A percentile compares a stretch with the other conserved stretches of the same genome.
phyloP scores from a whole-genome alignment of 352 stramenopile genomes.

The Globisporangium spiculum region DNA sequence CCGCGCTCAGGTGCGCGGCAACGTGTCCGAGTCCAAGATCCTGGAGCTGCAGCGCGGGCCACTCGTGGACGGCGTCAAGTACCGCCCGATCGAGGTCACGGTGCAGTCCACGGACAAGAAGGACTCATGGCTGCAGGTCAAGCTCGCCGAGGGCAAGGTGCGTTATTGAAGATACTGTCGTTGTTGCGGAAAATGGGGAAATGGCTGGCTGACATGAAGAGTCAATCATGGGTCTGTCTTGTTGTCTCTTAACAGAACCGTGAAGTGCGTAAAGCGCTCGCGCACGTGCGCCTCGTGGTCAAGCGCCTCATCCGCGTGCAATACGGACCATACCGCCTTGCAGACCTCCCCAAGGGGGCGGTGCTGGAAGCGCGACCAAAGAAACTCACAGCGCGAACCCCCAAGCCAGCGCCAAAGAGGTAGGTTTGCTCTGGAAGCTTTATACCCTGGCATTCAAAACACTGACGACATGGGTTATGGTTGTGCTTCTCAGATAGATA shows the following conservation, averaged over 20 bases:
- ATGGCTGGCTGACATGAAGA: not conserved
- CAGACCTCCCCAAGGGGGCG: conserved; percentile 64
- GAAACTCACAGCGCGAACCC: conserved; percentile 22
- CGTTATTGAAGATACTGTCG: not conserved
- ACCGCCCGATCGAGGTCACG: conserved; percentile 65
- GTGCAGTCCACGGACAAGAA: conserved; percentile 83
- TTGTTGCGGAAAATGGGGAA: not conserved
- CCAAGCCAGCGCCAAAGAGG: conserved; percentile 23
- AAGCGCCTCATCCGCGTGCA: conserved; percentile 87
- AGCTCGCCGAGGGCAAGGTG: conserved; percentile 86
- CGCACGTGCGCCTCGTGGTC: conserved; percentile 83
- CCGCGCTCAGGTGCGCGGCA: conserved; percentile 79
- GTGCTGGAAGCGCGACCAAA: conserved; percentile 79
- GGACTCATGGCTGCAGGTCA: conserved; percentile 88
- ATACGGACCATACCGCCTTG: conserved; percentile 88
- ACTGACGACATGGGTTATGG: not conserved
- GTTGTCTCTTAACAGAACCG: conserved; percentile 64
- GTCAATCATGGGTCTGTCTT: not conserved
- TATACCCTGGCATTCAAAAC: not conserved
- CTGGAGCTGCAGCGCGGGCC: conserved; percentile 70
- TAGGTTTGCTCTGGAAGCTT: not conserved
- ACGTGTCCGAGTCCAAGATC: conserved; percentile 79
- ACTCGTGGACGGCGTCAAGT: conserved; percentile 84
- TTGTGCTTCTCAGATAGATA: not conserved
- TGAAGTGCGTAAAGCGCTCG: conserved; percentile 87